Evolutionary conservation across 805 yeast genomes (phyloP), one percentile per base, ranked within the genome.

Genomic region (Starmerella apicola): DNA sequence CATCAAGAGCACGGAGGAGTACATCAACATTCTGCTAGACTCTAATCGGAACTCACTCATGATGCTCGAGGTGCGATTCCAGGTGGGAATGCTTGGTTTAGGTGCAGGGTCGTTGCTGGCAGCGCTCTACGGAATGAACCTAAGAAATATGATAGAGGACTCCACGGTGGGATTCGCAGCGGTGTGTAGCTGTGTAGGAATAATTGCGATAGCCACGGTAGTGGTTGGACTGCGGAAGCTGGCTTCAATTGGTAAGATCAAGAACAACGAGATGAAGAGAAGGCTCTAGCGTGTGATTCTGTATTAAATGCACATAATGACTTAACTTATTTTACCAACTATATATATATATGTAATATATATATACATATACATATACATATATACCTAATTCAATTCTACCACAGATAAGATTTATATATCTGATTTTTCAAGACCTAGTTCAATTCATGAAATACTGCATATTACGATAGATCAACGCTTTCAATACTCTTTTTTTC

Each of bases 81-180:
- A 91, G 37, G 76, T 84, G 20, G 91, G 94, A 0, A 67, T 93
- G 41, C 63, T 91, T 26, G 78, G 94, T 3, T 64, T 86, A 53
- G 94, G 94, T 2, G 72, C 78, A 13, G 79, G 91, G 1, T 64
- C 93, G 34, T 82, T 81, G 49, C 57, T 83, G 13, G 91, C 94
- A 2, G 80, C 95, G 0, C 64, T 84, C 9, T 91, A 86, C 59
- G 99, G 99, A 26, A 91, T 91, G 98, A 91, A 91, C 60, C 64
- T 91, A 57, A 83, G 81, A 54, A 91, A 88, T 60, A 85, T 81
- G 55, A 77, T 91, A 18, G 99, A 91, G 57, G 94, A 85, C 41
- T 64, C 76, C 1, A 70, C 71, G 40, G 68, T 70, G 47, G 95
- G 95, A 24, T 81, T 84, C 55, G 56, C 58, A 3, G 56, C 74